Evolutionary conservation across 768 basidiomycete species (phyloP), one percentile per base, ranked within the genome.

Genomic region (Amanita molliuscula): DNA sequence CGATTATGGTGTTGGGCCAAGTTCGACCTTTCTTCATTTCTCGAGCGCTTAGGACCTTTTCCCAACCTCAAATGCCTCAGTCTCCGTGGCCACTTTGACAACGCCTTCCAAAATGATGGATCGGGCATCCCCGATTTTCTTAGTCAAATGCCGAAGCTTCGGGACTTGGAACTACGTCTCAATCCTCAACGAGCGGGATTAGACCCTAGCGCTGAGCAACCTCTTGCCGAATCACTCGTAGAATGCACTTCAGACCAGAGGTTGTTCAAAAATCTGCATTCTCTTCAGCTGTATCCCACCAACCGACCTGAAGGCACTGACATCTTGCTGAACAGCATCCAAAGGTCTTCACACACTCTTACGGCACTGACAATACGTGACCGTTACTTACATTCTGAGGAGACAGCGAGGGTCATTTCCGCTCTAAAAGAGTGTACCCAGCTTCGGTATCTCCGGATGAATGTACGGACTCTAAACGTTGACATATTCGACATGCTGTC

Each of bases 271-370:
- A 56, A 61, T 28, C 56, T 71, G 15, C 58, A 59, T n/a, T 47
- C 52, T 6, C 55, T 77, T 23, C 66, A 72, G 18, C 59, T 77
- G 28, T 75, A 71, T 53, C 74, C 73, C 1, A 71, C 73, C 3
- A 60, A 58, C 35, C 59, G 59, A 29, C 46, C 48, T 10, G 54
- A 41, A 34, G 72, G 72, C 0, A 65, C 72, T 26, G 57, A 68
- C 18, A 58, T 66, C 3, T 58, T 73, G 9, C 44, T 67, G 3
- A 53, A 54, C 5, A 65, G 63, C 46, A 61, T 72, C 18, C 42
- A 61, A 4, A 60, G 65, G 1, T 65, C 68, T 1, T 56, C 63
- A 1, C 43, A 59, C 0, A 67, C 67, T 1, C 56, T 77, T 20
- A 61, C 55, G 9, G 56, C 54, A 0, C 57, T 77, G 1, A 61